Evolutionary conservation across 1,139 yeast genomes (phyloP).

Genomic region (Lipomyces yarrowii): DNA sequence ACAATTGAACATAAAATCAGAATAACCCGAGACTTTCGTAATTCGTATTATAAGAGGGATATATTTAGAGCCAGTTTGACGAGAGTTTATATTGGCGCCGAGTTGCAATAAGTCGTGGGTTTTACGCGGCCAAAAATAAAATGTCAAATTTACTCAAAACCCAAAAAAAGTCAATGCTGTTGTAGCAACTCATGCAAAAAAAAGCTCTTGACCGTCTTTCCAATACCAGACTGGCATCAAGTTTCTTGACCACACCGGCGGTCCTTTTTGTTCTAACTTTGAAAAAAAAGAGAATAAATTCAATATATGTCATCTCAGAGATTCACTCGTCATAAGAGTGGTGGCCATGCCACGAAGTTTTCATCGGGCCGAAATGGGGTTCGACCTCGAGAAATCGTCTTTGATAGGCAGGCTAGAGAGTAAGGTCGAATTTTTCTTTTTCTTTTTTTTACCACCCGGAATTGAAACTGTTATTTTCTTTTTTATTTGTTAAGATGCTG

Average conservation of each 20-base stretch:
- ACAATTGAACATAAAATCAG: too few species aligned
- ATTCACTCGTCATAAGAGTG: not conserved
- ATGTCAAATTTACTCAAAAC: too few species aligned
- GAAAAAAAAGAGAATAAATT: not conserved
- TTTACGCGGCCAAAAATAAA: too few species aligned
- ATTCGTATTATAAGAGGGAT: too few species aligned
- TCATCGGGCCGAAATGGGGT: not conserved
- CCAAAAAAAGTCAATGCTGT: too few species aligned
- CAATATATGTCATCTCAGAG: not conserved
- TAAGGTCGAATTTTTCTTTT: conserved; percentile 34
- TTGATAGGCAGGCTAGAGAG: conserved; percentile 70
- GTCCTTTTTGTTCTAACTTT: not conserved
- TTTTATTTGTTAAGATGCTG: not conserved
- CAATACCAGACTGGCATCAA: too few species aligned
- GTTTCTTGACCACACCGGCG: not conserved
- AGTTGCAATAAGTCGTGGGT: too few species aligned
- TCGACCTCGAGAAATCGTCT: conserved; percentile 77
- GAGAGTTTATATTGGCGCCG: too few species aligned
- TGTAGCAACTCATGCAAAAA: too few species aligned
- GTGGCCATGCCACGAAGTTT: not conserved
- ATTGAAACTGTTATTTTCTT: not conserved
- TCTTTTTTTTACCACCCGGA: not conserved
- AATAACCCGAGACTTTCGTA: too few species aligned
- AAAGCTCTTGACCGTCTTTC: too few species aligned
- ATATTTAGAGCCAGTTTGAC: too few species aligned